Conservation (phyloP, 345 rosid genomes). For the Pistacia vera region DNA sequence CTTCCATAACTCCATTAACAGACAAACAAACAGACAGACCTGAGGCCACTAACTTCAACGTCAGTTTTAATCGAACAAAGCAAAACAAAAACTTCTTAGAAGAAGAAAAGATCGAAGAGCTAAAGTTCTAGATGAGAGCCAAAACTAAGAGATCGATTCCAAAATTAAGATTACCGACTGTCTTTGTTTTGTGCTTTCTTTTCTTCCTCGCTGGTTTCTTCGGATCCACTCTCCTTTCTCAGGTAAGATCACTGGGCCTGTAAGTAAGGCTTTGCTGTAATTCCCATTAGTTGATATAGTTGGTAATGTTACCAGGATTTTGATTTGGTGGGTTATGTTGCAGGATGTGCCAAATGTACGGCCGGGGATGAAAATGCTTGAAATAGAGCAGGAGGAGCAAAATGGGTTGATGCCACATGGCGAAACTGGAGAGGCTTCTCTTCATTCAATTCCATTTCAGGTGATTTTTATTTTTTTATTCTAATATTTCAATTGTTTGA, state of each 20-base stretch:
- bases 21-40: too few relatives aligned
- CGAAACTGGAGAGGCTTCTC: slow-evolving; percentile 57
- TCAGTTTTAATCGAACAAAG: neutral
- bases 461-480: slow-evolving; percentile 26
- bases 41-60: too few relatives aligned
- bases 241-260: slow-evolving; percentile 24
- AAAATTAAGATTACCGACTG: slow-evolving; percentile 53
- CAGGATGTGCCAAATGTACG: slow-evolving; percentile 59
- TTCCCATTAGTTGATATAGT: too few relatives aligned
- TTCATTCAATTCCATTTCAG: slow-evolving; percentile 77
- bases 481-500: neutral
- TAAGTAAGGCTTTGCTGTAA: neutral
- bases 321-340: slow-evolving; percentile 14
- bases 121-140: slow-evolving; percentile 47
- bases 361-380: slow-evolving; percentile 61
- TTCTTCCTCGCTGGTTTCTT: slow-evolving; percentile 75
- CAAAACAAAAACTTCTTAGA: neutral
- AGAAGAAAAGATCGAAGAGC: neutral
- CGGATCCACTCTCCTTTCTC: slow-evolving; percentile 50
- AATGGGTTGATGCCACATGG: slow-evolving; percentile 54
- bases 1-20: too few relatives aligned
- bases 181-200: slow-evolving; percentile 45
- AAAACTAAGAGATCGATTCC: slow-evolving; percentile 57
- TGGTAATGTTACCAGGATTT: neutral
- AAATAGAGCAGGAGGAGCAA: slow-evolving; percentile 33